A percentile compares a stretch with the other conserved stretches of the same genome.
Conservation (phyloP, 257 asterid species). For the Anisodus tanguticus region DNA sequence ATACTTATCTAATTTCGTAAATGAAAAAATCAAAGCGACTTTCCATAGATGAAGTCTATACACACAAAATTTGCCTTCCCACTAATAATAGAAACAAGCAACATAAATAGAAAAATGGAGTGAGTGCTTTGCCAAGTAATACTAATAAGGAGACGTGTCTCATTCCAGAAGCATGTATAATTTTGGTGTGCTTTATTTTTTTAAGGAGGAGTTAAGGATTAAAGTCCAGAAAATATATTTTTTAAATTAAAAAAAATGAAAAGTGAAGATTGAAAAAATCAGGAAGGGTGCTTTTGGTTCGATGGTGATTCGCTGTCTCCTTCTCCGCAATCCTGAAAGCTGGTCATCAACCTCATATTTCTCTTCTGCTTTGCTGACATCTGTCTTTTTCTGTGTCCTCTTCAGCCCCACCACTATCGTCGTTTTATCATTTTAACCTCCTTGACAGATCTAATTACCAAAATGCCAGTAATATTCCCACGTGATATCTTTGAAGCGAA, state of each 20-base stretch:
- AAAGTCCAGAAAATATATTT: neutral
- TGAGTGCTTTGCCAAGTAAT: neutral
- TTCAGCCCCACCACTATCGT: neutral
- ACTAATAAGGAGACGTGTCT: constrained; percentile 2
- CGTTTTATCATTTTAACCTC: neutral
- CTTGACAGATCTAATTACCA: neutral
- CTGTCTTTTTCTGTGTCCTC: constrained; percentile 3
- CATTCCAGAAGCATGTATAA: neutral
- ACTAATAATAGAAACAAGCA: neutral
- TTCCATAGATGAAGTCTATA: no score
- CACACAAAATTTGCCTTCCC: neutral
- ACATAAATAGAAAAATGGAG: neutral
- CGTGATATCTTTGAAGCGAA: neutral
- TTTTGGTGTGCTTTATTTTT: neutral
- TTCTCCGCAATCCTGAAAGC: constrained; percentile 28
- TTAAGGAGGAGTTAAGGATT: neutral
- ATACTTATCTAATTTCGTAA: no score
- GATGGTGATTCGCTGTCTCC: constrained; percentile 28
- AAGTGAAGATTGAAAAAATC: neutral
- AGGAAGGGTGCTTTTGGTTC: neutral
- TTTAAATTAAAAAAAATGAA: no score
- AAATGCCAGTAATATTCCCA: neutral
- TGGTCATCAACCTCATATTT: constrained; percentile 27
- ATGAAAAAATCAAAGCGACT: no score
- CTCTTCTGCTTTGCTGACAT: constrained; percentile 16